Percentiles rank a stretch among this genome's conserved stretches.
phyloP scores from a whole-genome alignment of 495 filamentous ascomycete genomes.

The Daldinia bambusicola region DNA sequence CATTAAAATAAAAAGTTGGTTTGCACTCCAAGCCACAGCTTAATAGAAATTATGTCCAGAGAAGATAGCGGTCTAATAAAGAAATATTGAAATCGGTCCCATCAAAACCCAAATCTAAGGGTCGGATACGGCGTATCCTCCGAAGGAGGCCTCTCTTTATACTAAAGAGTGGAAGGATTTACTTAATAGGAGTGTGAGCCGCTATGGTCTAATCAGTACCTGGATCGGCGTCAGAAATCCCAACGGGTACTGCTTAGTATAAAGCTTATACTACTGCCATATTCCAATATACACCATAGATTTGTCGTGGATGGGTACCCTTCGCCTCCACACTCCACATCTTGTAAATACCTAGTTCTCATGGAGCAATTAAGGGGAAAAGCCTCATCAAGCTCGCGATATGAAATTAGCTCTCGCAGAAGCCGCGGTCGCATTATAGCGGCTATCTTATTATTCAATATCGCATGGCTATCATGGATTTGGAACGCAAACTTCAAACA shows the following conservation, averaged over 20 bases:
- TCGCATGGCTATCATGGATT: slow-evolving; percentile 8
- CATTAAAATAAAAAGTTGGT: too few species aligned
- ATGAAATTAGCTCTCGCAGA: not conserved
- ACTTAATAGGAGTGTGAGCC: not conserved
- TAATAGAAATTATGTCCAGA: too few species aligned
- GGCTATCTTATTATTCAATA: slow-evolving; percentile 4
- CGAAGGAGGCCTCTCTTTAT: too few species aligned
- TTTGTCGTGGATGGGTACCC: not conserved
- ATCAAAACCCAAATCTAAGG: too few species aligned
- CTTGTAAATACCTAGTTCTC: not conserved
- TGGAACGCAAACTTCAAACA: not conserved
- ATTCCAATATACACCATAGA: too few species aligned
- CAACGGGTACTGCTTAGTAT: not conserved
- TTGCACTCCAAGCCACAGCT: too few species aligned
- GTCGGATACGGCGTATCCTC: too few species aligned
- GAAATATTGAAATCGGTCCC: too few species aligned
- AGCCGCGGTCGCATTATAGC: not conserved
- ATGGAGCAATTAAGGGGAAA: not conserved
- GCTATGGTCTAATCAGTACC: too few species aligned
- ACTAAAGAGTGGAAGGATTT: not conserved
- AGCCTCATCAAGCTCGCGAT: not conserved
- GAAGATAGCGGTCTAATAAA: too few species aligned
- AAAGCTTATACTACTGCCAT: too few species aligned
- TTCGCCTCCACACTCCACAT: not conserved
- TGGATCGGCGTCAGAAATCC: too few species aligned